Evolutionary conservation across 2,329 filamentous ascomycete species (phyloP).

Genomic region (Hyphodiscus sp.): DNA sequence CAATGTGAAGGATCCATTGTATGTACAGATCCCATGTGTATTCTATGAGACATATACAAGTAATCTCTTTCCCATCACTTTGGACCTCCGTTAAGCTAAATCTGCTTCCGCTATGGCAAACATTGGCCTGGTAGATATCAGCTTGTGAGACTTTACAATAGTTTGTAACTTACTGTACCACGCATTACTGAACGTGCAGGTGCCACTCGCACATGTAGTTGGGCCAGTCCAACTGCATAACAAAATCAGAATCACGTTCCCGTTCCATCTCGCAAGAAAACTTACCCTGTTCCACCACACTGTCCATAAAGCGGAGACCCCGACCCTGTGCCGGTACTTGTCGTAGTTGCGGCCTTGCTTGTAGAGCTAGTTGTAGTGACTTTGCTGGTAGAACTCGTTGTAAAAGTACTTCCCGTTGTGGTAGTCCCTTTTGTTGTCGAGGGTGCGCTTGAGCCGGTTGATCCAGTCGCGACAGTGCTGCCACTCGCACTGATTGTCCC

Average conservation of each 20-base stretch:
- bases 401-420: not conserved
- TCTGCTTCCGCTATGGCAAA: not conserved
- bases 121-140: not conserved
- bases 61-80: not conserved
- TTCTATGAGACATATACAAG: not conserved
- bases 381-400: not conserved
- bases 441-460: not conserved
- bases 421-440: not conserved
- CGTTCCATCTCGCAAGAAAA: not conserved
- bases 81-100: not conserved
- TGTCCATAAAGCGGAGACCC: not conserved
- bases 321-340: not conserved
- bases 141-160: not conserved
- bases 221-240: not conserved
- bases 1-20: not conserved
- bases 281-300: not conserved
- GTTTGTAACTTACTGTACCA: not conserved
- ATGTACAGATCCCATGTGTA: not conserved
- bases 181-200: not conserved
- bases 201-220: not conserved
- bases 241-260: not conserved
- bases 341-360: not conserved
- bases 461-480: not conserved
- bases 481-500: conserved; percentile 9
- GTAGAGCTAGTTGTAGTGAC: not conserved